A percentile compares a stretch with the other conserved stretches of the same genome.
phyloP scores from a whole-genome alignment of 257 asterid genomes.

The Penstemon newberryi region DNA sequence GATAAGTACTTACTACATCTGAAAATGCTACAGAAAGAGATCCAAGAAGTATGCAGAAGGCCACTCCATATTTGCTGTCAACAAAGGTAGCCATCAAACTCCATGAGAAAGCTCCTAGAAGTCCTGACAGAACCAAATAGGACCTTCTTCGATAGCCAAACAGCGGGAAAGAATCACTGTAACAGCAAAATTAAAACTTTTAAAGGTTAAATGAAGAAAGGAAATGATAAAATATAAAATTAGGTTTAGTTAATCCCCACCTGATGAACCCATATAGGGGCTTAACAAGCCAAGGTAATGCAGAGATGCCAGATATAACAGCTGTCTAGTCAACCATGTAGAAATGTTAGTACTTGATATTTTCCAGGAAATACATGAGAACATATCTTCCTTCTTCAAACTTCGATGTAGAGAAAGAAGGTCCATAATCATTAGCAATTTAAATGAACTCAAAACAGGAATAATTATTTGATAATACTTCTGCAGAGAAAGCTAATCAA shows the following conservation, averaged over 20 bases:
- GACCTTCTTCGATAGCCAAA: conserved; percentile 98
- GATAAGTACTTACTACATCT: conserved; percentile 78
- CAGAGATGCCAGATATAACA: conserved; percentile 76
- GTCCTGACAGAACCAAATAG: conserved; percentile 91
- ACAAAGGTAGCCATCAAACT: conserved; percentile 88
- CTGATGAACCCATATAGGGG: conserved; percentile 97
- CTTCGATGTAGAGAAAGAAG: conserved; percentile 7
- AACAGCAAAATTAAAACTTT: conserved; percentile 9
- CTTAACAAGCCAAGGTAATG: conserved; percentile 95
- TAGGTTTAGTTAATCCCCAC: conserved; percentile 38
- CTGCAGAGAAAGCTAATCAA: neutral
- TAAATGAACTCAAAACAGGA: conserved; percentile 5
- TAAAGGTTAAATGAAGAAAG: conserved; percentile 10
- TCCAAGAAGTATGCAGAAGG: conserved; percentile 91
- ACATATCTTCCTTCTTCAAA: conserved; percentile 22
- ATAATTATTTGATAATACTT: neutral
- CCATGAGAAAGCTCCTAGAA: conserved; percentile 96
- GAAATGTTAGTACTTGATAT: conserved; percentile 42
- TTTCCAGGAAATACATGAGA: neutral
- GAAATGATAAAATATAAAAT: conserved; percentile 24
- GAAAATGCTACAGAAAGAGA: conserved; percentile 97
- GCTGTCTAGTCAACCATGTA: conserved; percentile 83
- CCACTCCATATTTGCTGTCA: conserved; percentile 84
- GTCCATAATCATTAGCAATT: neutral
- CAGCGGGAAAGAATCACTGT: conserved; percentile 89